Evolutionary conservation across 164 flowering plant genomes (phyloP), one percentile per base, ranked within the genome.

Genomic region (Cinnamomum micranthum): DNA sequence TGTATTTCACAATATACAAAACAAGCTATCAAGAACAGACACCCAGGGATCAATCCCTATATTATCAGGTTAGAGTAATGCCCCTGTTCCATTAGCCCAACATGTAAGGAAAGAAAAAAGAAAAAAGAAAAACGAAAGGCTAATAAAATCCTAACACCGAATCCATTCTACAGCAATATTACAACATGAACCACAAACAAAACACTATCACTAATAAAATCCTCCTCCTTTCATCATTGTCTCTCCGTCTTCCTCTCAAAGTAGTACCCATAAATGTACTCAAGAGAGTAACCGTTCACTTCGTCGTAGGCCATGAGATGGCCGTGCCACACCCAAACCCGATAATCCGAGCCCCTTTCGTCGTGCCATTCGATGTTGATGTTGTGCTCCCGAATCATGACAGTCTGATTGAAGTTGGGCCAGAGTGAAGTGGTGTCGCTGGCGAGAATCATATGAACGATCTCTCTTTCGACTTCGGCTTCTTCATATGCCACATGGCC

Each of bases 261-360:
- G 79, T 95, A 93, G 84, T 95, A 92, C 79, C 99, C 99, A 78
- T 93, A 95, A n/a, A 95, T 88, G 77, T 95, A 93, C 87, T 95
- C 98, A 0, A 94, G 97, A 0, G 86, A 71, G 72, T 87, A 93
- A 47, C 95, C 99, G 71, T 89, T 81, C 72, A 88, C 97, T 50
- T 92, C 95, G 82, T 95, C 97, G 73, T 86, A 93, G 75, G 91
- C 69, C 98, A 93, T 90, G 3, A 95, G 84, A 76, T 93, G 99
- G 11, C 99, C 98, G 69, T 95, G 99, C 99, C 99, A 95, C 82
- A 93, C 99, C 99, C 99, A 95, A 0, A 93, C 98, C 68, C 99
- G 87, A 59, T 92, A 93, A 74, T 90, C 96, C 27, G 91, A 86
- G 0, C 80, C 93, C 6, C 63, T 70, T 20, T 93, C 95, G 69